phyloP scores from a whole-genome alignment of 164 flowering plant species.

The Euptelea pleiosperma region DNA sequence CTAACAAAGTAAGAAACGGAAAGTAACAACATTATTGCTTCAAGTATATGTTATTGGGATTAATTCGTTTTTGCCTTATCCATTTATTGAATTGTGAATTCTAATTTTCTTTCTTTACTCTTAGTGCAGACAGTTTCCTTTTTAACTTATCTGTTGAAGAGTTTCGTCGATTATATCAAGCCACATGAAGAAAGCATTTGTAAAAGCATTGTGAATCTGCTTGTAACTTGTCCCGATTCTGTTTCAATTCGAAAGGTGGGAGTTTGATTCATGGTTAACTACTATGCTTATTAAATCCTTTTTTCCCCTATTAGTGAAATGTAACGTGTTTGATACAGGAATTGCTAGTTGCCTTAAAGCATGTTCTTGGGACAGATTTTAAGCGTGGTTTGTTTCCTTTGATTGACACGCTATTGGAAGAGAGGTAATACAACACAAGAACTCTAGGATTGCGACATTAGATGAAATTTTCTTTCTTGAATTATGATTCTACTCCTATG shows the following conservation, averaged over 20 bases:
- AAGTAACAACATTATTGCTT: too few relatives aligned
- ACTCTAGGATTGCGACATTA: not conserved
- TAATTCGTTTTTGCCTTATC: too few relatives aligned
- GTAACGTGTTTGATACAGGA: slow-evolving; percentile 51
- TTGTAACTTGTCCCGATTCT: slow-evolving; percentile 95
- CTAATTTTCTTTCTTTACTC: slow-evolving; percentile 5
- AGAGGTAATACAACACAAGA: slow-evolving; percentile 45
- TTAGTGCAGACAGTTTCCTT: slow-evolving; percentile 91
- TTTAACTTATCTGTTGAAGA: slow-evolving; percentile 89
- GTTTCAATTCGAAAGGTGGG: slow-evolving; percentile 86
- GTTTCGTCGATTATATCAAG: slow-evolving; percentile 86
- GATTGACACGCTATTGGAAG: slow-evolving; percentile 91
- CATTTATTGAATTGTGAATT: too few relatives aligned
- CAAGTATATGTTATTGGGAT: too few relatives aligned
- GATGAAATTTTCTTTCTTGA: too few relatives aligned
- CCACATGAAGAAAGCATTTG: slow-evolving; percentile 99
- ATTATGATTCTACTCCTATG: too few relatives aligned
- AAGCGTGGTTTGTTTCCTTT: slow-evolving; percentile 93
- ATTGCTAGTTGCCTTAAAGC: slow-evolving; percentile 90
- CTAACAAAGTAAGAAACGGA: too few relatives aligned
- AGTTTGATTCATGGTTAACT: not conserved
- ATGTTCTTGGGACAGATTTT: slow-evolving; percentile 95
- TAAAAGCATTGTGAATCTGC: slow-evolving; percentile 94
- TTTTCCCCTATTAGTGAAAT: not conserved
- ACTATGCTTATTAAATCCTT: not conserved